Conservation (phyloP, 2,329 filamentous ascomycete genomes). For the Clonostachys chloroleuca region DNA sequence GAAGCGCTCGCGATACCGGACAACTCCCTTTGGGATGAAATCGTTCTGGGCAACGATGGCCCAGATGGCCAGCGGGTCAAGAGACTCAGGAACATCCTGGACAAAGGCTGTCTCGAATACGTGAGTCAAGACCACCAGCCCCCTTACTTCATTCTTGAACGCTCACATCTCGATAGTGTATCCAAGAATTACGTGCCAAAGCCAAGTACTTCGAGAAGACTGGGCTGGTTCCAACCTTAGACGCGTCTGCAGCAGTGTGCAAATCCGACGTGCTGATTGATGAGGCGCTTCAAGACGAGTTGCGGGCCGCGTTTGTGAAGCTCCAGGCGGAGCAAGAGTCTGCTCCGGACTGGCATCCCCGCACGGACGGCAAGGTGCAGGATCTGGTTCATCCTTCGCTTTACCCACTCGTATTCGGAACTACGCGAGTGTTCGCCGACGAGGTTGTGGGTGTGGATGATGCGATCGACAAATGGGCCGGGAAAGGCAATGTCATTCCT, state of each 20-base stretch:
- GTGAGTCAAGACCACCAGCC: neutral
- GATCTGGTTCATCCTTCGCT: slow-evolving; percentile 51
- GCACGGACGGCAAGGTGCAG: slow-evolving; percentile 42
- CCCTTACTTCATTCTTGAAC: too few relatives aligned
- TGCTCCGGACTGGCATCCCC: slow-evolving; percentile 47
- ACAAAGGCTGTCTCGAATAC: neutral
- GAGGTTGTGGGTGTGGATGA: slow-evolving; percentile 13
- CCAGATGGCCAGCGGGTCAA: too few relatives aligned
- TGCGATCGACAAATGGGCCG: slow-evolving; percentile 13
- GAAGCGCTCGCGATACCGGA: slow-evolving; percentile 6
- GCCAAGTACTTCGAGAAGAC: slow-evolving; percentile 30
- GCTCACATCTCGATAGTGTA: neutral
- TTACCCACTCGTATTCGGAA: slow-evolving; percentile 7
- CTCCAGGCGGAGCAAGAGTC: slow-evolving; percentile 9
- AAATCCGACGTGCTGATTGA: slow-evolving; percentile 14
- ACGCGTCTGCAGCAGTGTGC: slow-evolving; percentile 8
- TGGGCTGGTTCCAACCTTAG: slow-evolving; percentile 22
- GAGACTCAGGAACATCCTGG: neutral
- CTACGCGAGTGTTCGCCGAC: slow-evolving; percentile 4
- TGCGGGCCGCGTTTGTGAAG: slow-evolving; percentile 8
- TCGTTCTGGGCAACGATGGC: neutral
- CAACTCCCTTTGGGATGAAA: neutral
- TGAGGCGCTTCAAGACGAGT: neutral
- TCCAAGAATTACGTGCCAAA: slow-evolving; percentile 38
- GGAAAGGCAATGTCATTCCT: slow-evolving; percentile 12